A percentile compares a stretch with the other conserved stretches of the same genome.
Evolutionary conservation across 1,139 yeast genomes (phyloP).

Genomic region (Geotrichum phurueaensis): DNA sequence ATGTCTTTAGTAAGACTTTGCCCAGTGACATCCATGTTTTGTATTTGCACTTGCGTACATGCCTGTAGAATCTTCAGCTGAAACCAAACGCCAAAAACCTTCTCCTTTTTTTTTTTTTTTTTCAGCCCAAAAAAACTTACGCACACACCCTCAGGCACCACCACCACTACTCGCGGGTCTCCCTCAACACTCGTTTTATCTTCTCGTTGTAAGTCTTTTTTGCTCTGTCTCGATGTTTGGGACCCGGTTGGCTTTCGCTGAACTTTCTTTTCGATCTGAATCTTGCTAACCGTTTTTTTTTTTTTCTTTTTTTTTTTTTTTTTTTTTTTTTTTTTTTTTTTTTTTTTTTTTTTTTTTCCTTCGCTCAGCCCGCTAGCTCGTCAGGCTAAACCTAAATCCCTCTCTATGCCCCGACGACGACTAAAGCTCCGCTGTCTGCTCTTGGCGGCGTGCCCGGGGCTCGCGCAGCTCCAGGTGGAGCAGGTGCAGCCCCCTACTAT

Average conservation of each 20-base stretch:
- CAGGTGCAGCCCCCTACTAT: slow-evolving; percentile 24
- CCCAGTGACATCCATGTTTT: no score
- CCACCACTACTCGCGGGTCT: slow-evolving; percentile 4
- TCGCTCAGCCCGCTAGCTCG: background rate
- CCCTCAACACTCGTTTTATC: background rate
- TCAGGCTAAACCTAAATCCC: background rate
- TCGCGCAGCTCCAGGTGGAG: slow-evolving; percentile 7
- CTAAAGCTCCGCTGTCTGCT: slow-evolving; percentile 5
- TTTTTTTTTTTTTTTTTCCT: background rate
- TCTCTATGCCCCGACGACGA: background rate
- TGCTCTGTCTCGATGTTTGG: background rate
- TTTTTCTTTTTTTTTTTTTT: no score
- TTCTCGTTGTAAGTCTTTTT: background rate
- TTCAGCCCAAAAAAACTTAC: background rate
- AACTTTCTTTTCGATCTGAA: background rate
- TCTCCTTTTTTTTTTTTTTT: background rate
- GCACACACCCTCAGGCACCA: background rate
- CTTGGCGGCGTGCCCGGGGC: slow-evolving; percentile 2
- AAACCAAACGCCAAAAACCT: background rate
- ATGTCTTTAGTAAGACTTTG: no score
- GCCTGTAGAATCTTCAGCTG: background rate
- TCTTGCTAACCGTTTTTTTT: no score
- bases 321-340: no score
- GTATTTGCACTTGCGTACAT: no score
- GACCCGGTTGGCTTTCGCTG: background rate